Conservation (phyloP, 179 eudicot species). For the Gypsophila paniculata region DNA sequence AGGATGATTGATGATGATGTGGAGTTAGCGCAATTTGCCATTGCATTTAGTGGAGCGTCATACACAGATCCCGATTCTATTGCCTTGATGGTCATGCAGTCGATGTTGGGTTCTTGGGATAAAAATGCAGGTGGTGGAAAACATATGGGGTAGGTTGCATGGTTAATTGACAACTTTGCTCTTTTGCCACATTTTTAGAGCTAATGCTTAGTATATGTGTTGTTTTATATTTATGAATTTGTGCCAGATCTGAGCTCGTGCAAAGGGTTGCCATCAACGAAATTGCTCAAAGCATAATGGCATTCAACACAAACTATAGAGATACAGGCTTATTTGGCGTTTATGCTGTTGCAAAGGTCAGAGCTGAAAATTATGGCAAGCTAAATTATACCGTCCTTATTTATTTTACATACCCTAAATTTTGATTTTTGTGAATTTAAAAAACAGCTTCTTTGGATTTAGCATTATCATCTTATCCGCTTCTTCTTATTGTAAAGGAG, state of each 20-base stretch:
- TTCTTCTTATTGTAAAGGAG: too few species aligned
- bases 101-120: slow-evolving; percentile 61
- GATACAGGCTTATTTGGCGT: slow-evolving; percentile 53
- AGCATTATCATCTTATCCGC: too few species aligned
- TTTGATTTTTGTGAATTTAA: too few species aligned
- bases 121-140: slow-evolving; percentile 61
- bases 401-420: background rate
- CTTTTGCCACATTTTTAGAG: background rate
- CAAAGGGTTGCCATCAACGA: slow-evolving; percentile 41
- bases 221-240: background rate
- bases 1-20: slow-evolving; percentile 61
- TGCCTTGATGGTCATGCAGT: slow-evolving; percentile 68
- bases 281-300: slow-evolving; percentile 49
- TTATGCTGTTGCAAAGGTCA: slow-evolving; percentile 50
- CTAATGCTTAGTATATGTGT: background rate
- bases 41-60: slow-evolving; percentile 88
- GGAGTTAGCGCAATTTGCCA: slow-evolving; percentile 69
- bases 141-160: slow-evolving; percentile 51
- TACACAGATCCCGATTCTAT: slow-evolving; percentile 69
- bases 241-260: slow-evolving; percentile 40
- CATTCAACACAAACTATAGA: slow-evolving; percentile 49
- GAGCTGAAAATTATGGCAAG: background rate
- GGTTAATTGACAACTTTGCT: background rate
- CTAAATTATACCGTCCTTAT: background rate
- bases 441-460: too few species aligned